Base-by-base conservation (phyloP, 2,329 filamentous ascomycete genomes). In the Cercospora sp. region DNA sequence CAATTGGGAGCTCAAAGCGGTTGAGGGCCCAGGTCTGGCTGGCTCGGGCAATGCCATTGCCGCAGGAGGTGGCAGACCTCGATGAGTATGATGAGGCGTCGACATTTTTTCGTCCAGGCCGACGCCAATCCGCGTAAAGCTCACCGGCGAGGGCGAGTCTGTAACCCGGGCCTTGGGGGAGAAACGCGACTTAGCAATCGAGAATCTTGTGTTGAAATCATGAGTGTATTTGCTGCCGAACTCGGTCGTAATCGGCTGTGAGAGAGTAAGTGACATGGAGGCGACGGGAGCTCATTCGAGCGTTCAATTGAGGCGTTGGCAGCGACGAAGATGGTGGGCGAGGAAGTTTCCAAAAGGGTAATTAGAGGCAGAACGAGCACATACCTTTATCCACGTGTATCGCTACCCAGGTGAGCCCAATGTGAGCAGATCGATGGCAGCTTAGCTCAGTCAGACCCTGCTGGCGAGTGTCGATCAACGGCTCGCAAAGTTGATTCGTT, bases 41-140 rank as follows among this genome's bases (percentile, higher is more conserved):
- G 82, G 82, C 74, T 84, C 83, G 66, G 82, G 82, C 70, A 85
- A 77, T 63, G 82, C 81, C 83, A 86, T 85, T 66, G 83, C 82
- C 71, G 83, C 81, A 32, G 84, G 84, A 70, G 83, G 84, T 77
- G 84, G 84, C 57, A 86, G 78, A 61, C 84, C 84, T 76, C 84
- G 81, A 77, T 86, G 84, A 74, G 83, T 80, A 77, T 85, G 81
- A 77, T 85, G 84, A 73, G 83, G 81, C 63, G 81, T 83, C 71
- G 82, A 80, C 83, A 85, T 85, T 62, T 73, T 81, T 74, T 58
- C 77, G 72, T 69, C 66, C 53, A 65, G 62, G 49, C 77, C 78
- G 69, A 76, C 77, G 78, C 79, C 80, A 76, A 76, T 79, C 77
- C 77, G 78, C 77, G 82, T 79, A 77, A 80, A 76, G 69, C 75